phyloP scores from a whole-genome alignment of 371 early-diverging fungal genomes.

The Lichtheimia hyalospora region DNA sequence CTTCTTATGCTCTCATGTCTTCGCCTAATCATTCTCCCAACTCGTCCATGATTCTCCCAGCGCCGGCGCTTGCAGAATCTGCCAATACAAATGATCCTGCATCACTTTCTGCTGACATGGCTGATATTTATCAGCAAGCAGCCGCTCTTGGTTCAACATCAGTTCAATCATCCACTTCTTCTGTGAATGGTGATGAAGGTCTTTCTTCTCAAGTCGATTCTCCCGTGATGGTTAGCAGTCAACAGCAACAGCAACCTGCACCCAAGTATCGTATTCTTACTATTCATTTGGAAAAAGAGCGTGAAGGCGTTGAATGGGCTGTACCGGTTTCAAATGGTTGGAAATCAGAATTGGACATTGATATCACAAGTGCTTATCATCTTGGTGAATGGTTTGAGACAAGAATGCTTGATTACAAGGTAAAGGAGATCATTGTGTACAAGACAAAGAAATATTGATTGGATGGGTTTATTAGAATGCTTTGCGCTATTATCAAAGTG shows the following conservation, averaged over 20 bases:
- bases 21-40: conserved; percentile 51
- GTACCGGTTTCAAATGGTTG: conserved; percentile 27
- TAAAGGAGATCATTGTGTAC: conserved; percentile 11
- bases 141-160: conserved; percentile 28
- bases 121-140: conserved; percentile 39
- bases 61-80: conserved; percentile 39
- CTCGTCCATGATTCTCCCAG: conserved; percentile 43
- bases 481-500: conserved; percentile 32
- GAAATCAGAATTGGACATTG: conserved; percentile 40
- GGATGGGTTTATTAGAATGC: conserved; percentile 28
- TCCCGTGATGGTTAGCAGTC: conserved; percentile 2
- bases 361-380: conserved; percentile 46
- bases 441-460: background rate
- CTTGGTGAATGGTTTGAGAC: conserved; percentile 47
- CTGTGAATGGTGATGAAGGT: conserved; percentile 24
- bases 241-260: conserved; percentile 12
- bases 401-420: conserved; percentile 40
- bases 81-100: conserved; percentile 21
- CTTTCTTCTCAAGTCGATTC: too few relatives aligned
- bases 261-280: conserved; percentile 46
- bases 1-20: conserved; percentile 56
- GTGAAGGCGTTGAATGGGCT: conserved; percentile 30
- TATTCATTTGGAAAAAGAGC: conserved; percentile 50
- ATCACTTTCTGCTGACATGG: conserved; percentile 22
- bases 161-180: conserved; percentile 27